Percentiles rank a stretch among this genome's conserved stretches.
Conservation (phyloP, 176 grass and related monocot species). For the Juncus inflexus region DNA sequence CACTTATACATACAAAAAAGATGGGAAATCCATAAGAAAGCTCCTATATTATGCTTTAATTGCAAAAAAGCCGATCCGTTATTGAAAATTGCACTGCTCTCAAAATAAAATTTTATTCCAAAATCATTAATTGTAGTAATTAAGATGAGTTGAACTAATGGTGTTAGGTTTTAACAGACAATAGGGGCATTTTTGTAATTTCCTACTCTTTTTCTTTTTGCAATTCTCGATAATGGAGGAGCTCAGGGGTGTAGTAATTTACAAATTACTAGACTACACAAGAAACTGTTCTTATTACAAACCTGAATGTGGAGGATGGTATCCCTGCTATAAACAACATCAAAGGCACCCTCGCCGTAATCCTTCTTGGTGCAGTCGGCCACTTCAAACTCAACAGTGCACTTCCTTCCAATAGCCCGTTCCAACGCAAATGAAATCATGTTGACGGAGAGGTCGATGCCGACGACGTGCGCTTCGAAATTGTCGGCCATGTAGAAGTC, state of each 20-base stretch:
- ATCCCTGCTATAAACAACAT: conserved; percentile 94
- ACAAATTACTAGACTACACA: too few relatives aligned
- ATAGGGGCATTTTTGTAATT: too few relatives aligned
- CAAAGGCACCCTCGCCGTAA: conserved; percentile 68
- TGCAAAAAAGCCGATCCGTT: too few relatives aligned
- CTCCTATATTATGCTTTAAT: neutral
- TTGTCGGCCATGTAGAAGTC: conserved; percentile 98
- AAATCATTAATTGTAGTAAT: too few relatives aligned
- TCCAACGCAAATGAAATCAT: conserved; percentile 98
- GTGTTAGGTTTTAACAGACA: too few relatives aligned
- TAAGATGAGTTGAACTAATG: too few relatives aligned
- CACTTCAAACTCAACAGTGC: conserved; percentile 93
- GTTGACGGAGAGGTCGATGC: conserved; percentile 96
- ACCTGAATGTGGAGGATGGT: conserved; percentile 97
- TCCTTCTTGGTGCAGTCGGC: conserved; percentile 86
- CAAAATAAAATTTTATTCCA: too few relatives aligned
- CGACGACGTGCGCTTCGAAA: conserved; percentile 80
- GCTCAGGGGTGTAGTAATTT: too few relatives aligned
- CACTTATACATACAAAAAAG: neutral
- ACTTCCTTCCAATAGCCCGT: conserved; percentile 77
- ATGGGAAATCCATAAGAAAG: neutral
- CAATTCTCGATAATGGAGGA: too few relatives aligned
- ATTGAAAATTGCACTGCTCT: too few relatives aligned
- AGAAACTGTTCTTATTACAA: too few relatives aligned
- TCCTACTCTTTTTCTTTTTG: too few relatives aligned